Evolutionary conservation across 2,329 filamentous ascomycete genomes (phyloP), one percentile per base, ranked within the genome.

Genomic region (Chaetomium globosum): DNA sequence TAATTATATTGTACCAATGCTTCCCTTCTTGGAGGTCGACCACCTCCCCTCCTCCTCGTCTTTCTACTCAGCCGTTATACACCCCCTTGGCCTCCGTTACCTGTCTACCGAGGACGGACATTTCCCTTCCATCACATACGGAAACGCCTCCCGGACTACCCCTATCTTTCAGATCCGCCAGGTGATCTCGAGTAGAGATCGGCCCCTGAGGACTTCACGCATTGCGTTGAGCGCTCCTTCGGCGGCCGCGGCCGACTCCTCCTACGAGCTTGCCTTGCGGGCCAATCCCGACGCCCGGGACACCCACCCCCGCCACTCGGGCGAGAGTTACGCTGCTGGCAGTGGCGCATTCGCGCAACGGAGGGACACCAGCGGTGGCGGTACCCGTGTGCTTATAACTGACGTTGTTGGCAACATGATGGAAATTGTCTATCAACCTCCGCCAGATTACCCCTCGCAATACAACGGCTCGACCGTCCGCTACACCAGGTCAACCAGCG

Each of bases 331-430:
- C 49, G 61, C 64, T 13, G 55, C 64, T 52, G 46, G 62, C 59
- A 65, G 65, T 65, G 65, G 61, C 54, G 64, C 53, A 16, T 68
- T 69, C 19, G 68, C 67, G 54, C 66, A 60, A 19, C 68, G 67
- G 55, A 55, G 48, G 4, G n/a, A 53, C 36, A 61, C 55, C 51
- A 36, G 63, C 68, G 73, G 72, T 74, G 76, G 74, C 69, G 78
- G 77, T 68, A 77, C 71, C 70, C 76, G 73, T 78, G 84, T 77
- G 80, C 86, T 79, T 82, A 87, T 92, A 49, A 83, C 87, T 66
- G 92, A 96, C 76, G 83, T 91, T 62, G 92, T 96, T 78, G 91
- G 91, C 59, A 96, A 96, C 79, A 90, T 85, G 71, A 87, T 96
- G 74, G 91, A 95, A 74, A 89, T 91, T 33, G 86, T 93, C 58